These are phyloP conservation scores for Arthrobotrys sphaeroides DNA, from an alignment of 2,329 filamentous ascomycete species.

Conservation along the genomic window DNA sequence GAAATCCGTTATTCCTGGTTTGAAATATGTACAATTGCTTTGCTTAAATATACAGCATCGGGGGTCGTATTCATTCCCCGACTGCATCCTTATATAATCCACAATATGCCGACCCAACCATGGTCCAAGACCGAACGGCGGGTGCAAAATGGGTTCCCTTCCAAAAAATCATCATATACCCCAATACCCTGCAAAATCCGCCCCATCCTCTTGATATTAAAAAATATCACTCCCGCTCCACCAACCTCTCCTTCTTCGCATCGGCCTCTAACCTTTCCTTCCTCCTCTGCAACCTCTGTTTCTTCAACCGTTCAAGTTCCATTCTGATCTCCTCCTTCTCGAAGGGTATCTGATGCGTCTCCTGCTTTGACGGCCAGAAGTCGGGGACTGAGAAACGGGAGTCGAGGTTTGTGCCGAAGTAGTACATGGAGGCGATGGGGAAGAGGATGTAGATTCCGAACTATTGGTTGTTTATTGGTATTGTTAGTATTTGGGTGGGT, in stretches of 20 bases:
- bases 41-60: not conserved
- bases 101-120: no score
- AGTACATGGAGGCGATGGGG: slow-evolving; percentile 99
- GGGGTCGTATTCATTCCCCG: not conserved
- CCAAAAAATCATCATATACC: not conserved
- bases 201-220: not conserved
- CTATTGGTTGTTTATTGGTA: slow-evolving; percentile 60
- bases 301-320: slow-evolving; percentile 73
- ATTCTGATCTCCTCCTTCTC: slow-evolving; percentile 83
- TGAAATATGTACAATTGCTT: not conserved
- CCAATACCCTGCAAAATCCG: no score
- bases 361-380: slow-evolving; percentile 89
- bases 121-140: not conserved
- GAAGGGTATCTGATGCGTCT: slow-evolving; percentile 78
- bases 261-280: slow-evolving; percentile 42
- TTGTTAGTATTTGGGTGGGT: not conserved
- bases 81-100: not conserved
- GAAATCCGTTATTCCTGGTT: not conserved
- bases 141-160: no score
- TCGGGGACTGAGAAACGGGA: slow-evolving; percentile 84
- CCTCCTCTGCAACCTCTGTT: slow-evolving; percentile 59
- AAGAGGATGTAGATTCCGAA: slow-evolving; percentile 99
- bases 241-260: slow-evolving; percentile 7
- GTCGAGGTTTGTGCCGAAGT: slow-evolving; percentile 98
- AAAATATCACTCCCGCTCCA: slow-evolving; percentile 14